Evolutionary conservation across 2,329 filamentous ascomycete species (phyloP).

Genomic region (Pseudogymnoascus sp.): DNA sequence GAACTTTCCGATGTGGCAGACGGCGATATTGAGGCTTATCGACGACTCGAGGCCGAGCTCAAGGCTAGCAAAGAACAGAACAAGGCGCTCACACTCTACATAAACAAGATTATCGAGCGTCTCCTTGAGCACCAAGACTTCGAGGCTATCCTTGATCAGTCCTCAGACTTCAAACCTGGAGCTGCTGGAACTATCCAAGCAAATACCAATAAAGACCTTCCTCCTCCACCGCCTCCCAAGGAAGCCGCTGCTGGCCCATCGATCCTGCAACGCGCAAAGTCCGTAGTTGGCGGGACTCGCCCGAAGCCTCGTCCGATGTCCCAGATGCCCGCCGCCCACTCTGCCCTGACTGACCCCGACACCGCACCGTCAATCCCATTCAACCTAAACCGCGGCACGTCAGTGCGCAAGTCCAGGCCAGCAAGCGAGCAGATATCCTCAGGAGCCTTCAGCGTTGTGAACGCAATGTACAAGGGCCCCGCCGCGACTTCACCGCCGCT

Average conservation of each 20-base stretch:
- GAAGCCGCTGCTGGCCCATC: slow-evolving; percentile 35
- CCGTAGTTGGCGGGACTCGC: slow-evolving; percentile 45
- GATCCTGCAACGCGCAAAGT: slow-evolving; percentile 53
- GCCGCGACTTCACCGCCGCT: slow-evolving; percentile 52
- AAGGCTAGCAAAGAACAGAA: slow-evolving; percentile 84
- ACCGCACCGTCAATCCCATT: slow-evolving; percentile 72
- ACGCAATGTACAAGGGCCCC: slow-evolving; percentile 80
- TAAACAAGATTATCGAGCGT: slow-evolving; percentile 97
- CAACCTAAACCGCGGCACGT: slow-evolving; percentile 44
- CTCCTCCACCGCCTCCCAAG: slow-evolving; percentile 59
- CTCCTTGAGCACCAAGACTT: slow-evolving; percentile 91
- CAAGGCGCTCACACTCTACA: slow-evolving; percentile 93
- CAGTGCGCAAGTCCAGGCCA: slow-evolving; percentile 43
- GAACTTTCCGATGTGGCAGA: slow-evolving; percentile 69
- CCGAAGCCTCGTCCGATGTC: slow-evolving; percentile 49
- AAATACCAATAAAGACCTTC: slow-evolving; percentile 69
- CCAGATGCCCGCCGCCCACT: slow-evolving; percentile 37
- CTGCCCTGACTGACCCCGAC: slow-evolving; percentile 54
- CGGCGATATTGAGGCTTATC: slow-evolving; percentile 51
- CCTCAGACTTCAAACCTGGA: slow-evolving; percentile 50
- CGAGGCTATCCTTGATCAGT: slow-evolving; percentile 83
- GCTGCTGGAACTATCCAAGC: slow-evolving; percentile 22
- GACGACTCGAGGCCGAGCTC: slow-evolving; percentile 68
- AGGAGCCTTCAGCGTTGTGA: slow-evolving; percentile 62
- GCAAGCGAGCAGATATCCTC: slow-evolving; percentile 55